Evolutionary conservation across 2,329 filamentous ascomycete species (phyloP).

Genomic region (Aureobasidium sp.): DNA sequence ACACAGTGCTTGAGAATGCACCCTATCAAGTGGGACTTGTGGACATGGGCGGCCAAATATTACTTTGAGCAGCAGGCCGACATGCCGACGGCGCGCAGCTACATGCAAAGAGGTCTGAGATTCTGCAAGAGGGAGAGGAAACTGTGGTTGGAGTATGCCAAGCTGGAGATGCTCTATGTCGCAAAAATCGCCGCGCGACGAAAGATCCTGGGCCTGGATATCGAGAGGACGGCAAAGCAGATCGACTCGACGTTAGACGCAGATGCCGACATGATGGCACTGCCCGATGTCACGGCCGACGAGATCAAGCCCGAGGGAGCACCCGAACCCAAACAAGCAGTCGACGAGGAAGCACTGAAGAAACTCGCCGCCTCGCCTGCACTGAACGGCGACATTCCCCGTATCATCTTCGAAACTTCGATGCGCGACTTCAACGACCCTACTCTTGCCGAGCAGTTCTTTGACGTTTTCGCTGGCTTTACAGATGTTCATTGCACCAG

Average conservation of each 20-base stretch:
- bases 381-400: conserved; percentile 84
- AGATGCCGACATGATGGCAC: conserved; percentile 52
- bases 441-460: conserved; percentile 66
- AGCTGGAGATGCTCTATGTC: conserved; percentile 88
- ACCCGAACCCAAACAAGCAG: conserved; percentile 40
- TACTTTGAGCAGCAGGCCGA: conserved; percentile 74
- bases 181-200: conserved; percentile 70
- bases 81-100: conserved; percentile 75
- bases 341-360: conserved; percentile 52
- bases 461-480: conserved; percentile 69
- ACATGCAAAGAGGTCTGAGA: conserved; percentile 82
- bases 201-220: conserved; percentile 58
- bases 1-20: conserved; percentile 73
- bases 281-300: conserved; percentile 55
- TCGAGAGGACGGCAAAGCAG: conserved; percentile 36
- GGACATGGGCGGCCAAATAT: conserved; percentile 75
- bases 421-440: conserved; percentile 64
- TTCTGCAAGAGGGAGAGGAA: conserved; percentile 72
- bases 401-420: conserved; percentile 83
- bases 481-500: conserved; percentile 55
- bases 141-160: conserved; percentile 85
- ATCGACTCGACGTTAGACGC: conserved; percentile 31
- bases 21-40: conserved; percentile 73
- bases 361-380: conserved; percentile 67
- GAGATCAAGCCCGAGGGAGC: conserved; percentile 52